Base-by-base conservation (phyloP, 192 early-diverging fungal genomes). In the Helicostylum pulchrum region DNA sequence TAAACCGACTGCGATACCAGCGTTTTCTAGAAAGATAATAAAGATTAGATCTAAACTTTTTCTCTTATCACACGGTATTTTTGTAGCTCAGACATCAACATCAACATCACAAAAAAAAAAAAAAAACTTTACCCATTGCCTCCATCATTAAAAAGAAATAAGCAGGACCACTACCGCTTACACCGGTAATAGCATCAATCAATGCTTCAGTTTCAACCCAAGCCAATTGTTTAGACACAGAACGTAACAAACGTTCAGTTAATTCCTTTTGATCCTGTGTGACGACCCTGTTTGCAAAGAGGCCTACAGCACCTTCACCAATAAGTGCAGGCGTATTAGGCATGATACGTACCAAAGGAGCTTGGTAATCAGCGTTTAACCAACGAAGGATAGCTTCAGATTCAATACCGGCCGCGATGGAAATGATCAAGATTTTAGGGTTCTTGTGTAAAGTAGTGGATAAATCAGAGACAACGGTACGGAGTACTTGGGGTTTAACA, bases 101-200 rank as follows among this genome's bases (percentile, higher is more conserved):
- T 26, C 26, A n/a, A 26, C 26, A 26, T 26, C 26, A 26, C 26
- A 26, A 26, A 26, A 26, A 26, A 2, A 26, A 26, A 26, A 2
- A 26, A 26, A 10, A 39, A 4, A 5, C 4, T 12, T 48, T 48
- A 48, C 46, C 87, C 81, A 95, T 88, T 6, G 86, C 86, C 76
- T 95, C 95, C 74, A 95, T 83, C 61, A 97, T 78, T 66, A 94
- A 74, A 79, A 97, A 97, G 75, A 97, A 97, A 71, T 97, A 97
- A 3, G 95, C 95, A 4, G 95, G 95, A 3, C 95, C 95, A n/a
- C 88, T 90, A 4, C 95, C 93, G 52, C 88, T 90, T n/a, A 94
- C 74, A 3, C 86, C 91, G 0, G 92, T 94, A 43, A 95, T 93
- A 0, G 93, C 85, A 63, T 97, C 95, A 52, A 97, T 84, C 36